These are phyloP conservation scores for Verticillium longisporum DNA, from an alignment of 2,329 filamentous ascomycete species.

Conservation along the genomic window DNA sequence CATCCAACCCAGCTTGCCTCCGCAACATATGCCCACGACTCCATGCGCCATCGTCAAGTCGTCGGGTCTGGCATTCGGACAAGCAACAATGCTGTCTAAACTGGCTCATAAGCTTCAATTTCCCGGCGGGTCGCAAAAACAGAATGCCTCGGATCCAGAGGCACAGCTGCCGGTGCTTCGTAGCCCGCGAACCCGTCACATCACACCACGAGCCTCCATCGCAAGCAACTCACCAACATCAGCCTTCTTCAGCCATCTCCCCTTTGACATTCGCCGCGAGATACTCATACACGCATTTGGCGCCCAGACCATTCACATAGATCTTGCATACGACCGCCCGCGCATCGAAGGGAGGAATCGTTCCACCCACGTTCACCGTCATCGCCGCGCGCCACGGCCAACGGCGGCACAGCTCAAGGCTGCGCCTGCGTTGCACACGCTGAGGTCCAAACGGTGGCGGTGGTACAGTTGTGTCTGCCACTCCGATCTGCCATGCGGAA, in stretches of 20 bases:
- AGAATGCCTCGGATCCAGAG: not conserved
- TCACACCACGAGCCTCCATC: not conserved
- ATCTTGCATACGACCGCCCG: not conserved
- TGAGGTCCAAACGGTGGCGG: not conserved
- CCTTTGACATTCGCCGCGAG: not conserved
- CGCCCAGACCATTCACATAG: not conserved
- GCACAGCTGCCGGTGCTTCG: not conserved
- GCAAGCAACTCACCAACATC: not conserved
- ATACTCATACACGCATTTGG: not conserved
- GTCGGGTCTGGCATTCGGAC: not conserved
- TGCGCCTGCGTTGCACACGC: not conserved
- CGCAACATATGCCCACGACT: no score
- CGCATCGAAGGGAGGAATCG: not conserved
- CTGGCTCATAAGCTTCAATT: not conserved
- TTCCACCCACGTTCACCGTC: not conserved
- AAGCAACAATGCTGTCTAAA: not conserved
- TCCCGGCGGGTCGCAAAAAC: not conserved
- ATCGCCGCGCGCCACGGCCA: not conserved
- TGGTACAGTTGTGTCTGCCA: conserved; percentile 1
- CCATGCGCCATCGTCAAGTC: not conserved
- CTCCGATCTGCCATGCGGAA: not conserved
- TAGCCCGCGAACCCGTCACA: not conserved
- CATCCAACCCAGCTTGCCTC: no score
- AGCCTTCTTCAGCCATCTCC: not conserved
- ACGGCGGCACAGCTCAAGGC: not conserved